Conservation (phyloP, 257 asterid species). For the Scutellaria barbata region DNA sequence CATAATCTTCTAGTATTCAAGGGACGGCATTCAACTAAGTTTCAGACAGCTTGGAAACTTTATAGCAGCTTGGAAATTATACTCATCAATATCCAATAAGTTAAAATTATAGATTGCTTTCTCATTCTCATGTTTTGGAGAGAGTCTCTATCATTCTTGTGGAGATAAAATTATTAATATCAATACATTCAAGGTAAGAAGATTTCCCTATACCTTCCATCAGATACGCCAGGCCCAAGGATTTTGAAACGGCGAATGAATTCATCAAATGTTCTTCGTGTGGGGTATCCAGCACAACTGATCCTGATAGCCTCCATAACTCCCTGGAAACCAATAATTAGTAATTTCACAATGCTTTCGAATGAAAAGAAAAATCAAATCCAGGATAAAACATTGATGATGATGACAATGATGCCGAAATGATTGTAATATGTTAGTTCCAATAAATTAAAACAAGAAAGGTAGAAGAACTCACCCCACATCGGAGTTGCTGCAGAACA, state of each 20-base stretch:
- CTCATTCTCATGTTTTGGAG: not conserved
- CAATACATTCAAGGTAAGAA: not conserved
- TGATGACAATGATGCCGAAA: not conserved
- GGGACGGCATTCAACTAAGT: too few species aligned
- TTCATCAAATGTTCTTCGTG: constrained; percentile 75
- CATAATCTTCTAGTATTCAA: too few species aligned
- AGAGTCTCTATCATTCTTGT: not conserved
- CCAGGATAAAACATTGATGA: constrained; percentile 15
- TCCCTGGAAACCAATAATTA: constrained; percentile 56
- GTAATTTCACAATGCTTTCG: constrained; percentile 29
- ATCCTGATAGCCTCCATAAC: constrained; percentile 97
- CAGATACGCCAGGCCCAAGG: constrained; percentile 61
- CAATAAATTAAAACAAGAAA: not conserved
- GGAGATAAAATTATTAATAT: constrained; percentile 11
- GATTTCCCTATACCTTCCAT: constrained; percentile 57
- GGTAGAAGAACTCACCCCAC: constrained; percentile 63
- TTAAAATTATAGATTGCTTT: too few species aligned
- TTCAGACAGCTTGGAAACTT: too few species aligned
- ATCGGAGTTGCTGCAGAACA: constrained; percentile 87
- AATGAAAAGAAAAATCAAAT: constrained; percentile 19
- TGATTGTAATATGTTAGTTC: not conserved
- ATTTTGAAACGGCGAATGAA: constrained; percentile 69
- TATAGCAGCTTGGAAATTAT: too few species aligned
- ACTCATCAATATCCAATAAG: too few species aligned
- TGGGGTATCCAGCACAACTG: constrained; percentile 97